Evolutionary conservation across 768 basidiomycete genomes (phyloP), one percentile per base, ranked within the genome.

Genomic region (Rhodotorula paludigena): DNA sequence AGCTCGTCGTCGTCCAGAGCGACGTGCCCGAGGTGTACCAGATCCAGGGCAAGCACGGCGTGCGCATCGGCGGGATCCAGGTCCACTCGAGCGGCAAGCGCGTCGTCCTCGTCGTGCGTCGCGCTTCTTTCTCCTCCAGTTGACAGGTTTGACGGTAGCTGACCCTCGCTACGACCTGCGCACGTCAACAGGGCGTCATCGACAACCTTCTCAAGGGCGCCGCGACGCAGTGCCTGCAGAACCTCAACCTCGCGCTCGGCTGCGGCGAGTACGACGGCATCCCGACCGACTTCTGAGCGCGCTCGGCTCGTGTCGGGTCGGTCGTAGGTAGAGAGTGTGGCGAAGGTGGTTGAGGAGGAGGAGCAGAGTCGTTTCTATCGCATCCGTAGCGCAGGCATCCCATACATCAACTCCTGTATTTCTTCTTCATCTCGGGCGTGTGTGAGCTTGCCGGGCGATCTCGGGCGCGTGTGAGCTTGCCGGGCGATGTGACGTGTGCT

Each of bases 131-230:
- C 36, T 47, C 21, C 30, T 54, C 28, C n/a, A 5, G 11, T 14
- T 21, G n/a, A n/a, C n/a, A n/a, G n/a, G n/a, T n/a, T n/a, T n/a
- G n/a, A n/a, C n/a, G n/a, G n/a, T n/a, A n/a, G n/a, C n/a, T n/a
- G n/a, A n/a, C n/a, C n/a, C n/a, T n/a, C n/a, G n/a, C n/a, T n/a
- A n/a, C n/a, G n/a, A n/a, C n/a, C 25, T 20, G 51, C 28, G n/a
- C 48, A 35, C 55, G 1, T 3, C 28, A 54, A 12, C 68, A 91
- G 90, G 94, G 91, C 56, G 92, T 92, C 0, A 80, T 99, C 75
- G 96, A 99, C 77, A 99, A 99, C 80, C 80, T 99, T 63, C 82
- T 99, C 69, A 99, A 99, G 79, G 96, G 96, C 12, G 96, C 96
- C 57, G 96, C 96, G 25, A 98, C 94, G n/a, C 96, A 99, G 78